Percentiles rank a stretch among this genome's conserved stretches.
Evolutionary conservation across 306 rosid species (phyloP).

Genomic region (Mimosa pudica): DNA sequence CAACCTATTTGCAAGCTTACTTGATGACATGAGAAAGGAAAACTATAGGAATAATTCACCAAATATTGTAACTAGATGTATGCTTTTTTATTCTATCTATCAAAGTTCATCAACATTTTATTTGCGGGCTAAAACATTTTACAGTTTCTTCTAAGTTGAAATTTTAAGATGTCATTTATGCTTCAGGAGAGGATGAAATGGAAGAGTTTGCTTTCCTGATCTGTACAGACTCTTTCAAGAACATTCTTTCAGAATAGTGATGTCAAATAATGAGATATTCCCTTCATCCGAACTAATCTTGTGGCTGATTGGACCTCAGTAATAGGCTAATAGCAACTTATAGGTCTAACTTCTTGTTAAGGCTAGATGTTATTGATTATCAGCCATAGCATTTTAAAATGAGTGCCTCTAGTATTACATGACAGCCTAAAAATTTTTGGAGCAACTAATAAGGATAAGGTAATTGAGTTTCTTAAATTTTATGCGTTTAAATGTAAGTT

Average conservation of each 20-base stretch:
- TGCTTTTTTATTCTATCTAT: constrained; percentile 30
- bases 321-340: neutral
- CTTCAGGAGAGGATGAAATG: constrained; percentile 3
- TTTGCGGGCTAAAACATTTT: constrained; percentile 10
- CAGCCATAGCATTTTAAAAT: constrained; percentile 8
- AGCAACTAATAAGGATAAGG: constrained; percentile 1
- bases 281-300: neutral
- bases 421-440: neutral
- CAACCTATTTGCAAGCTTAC: neutral
- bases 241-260: constrained; percentile 4
- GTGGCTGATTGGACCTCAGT: constrained; percentile 3
- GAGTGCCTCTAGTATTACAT: neutral
- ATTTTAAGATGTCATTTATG: neutral
- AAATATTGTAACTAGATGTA: constrained; percentile 5
- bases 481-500: neutral
- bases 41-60: constrained; percentile 9
- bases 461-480: constrained; percentile 10
- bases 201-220: constrained; percentile 23
- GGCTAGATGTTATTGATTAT: constrained; percentile 4
- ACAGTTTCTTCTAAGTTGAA: neutral
- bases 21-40: neutral
- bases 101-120: neutral
- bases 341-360: neutral
- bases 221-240: constrained; percentile 1
- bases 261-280: neutral